Base-by-base conservation (phyloP, 805 yeast species). In the Cyberlindnera euphorbiiphila region DNA sequence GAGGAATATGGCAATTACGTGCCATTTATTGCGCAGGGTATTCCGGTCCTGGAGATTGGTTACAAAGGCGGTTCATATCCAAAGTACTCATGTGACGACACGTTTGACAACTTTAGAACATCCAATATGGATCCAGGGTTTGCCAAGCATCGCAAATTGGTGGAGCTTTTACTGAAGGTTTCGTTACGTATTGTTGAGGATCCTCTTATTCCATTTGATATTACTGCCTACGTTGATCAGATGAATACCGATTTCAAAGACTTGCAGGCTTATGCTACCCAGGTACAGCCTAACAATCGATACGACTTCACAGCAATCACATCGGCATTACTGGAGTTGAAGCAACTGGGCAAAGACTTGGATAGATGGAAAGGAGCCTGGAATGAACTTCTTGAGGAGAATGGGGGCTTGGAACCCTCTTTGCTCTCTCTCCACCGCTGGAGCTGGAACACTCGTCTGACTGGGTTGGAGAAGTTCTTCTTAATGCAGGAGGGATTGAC, bases 381-480 rank as follows among this genome's bases (percentile, higher is more conserved):
- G 96, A 56, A 60, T 16, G 72, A 72, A 22, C 61, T 75, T 15
- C 73, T 74, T 4, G 57, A 60, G 11, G 67, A 69, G 22, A 72
- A 69, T 33, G 65, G 71, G 5, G 89, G 83, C 2, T 52, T 77
- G 4, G 95, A 89, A 55, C 88, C 95, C 2, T 75, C 87, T 2
- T 56, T 82, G 39, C 62, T 85, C 26, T 72, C 89, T 0, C 77
- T 80, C 31, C 78, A 75, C 45, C 68, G 98, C 51, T 76, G 85
- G 81, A 76, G 76, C 39, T 84, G 93, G 85, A 89, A 89, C 59
- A 70, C 76, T n/a, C 76, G 76, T 43, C 60, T 86, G 50, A 59
- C 74, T 4, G 57, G 62, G 12, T 66, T 85, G 40, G 81, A 79
- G 45, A 72, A 72, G 45, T 57, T 66, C 14, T 72, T 85, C 45